Percentiles rank a stretch among this genome's conserved stretches.
These are phyloP conservation scores for Ilex paraguariensis DNA, from an alignment of 305 asterid genomes.

Conservation along the genomic window DNA sequence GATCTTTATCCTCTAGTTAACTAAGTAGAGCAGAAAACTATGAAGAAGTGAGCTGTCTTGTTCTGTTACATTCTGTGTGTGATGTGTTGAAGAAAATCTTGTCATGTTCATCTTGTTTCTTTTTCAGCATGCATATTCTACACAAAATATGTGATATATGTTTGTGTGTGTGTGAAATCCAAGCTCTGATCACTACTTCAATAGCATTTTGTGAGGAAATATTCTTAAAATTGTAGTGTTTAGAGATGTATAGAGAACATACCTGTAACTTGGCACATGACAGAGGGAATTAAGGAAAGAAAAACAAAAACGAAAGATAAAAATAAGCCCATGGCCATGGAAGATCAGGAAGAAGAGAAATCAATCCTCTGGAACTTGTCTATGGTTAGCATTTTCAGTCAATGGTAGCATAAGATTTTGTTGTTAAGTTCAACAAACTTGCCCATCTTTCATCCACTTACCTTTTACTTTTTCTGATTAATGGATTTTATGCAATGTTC, in stretches of 20 bases:
- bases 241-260: slow-evolving; percentile 19
- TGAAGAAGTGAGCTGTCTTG: too few relatives aligned
- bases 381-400: slow-evolving; percentile 17
- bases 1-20: too few relatives aligned
- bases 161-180: too few relatives aligned
- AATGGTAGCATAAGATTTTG: slow-evolving; percentile 18
- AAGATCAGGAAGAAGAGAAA: slow-evolving; percentile 28
- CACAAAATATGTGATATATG: too few relatives aligned
- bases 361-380: slow-evolving; percentile 2
- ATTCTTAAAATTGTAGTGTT: too few relatives aligned
- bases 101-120: too few relatives aligned
- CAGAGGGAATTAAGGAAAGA: slow-evolving; percentile 43
- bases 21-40: too few relatives aligned
- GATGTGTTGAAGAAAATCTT: too few relatives aligned
- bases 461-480: slow-evolving; percentile 32
- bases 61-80: too few relatives aligned
- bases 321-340: slow-evolving; percentile 36
- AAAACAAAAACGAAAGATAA: slow-evolving; percentile 22
- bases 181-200: too few relatives aligned
- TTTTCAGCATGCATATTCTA: too few relatives aligned
- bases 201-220: neutral
- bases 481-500: slow-evolving; percentile 21
- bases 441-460: slow-evolving; percentile 16
- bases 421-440: slow-evolving; percentile 15
- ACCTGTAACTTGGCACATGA: slow-evolving; percentile 72